Conservation (phyloP, 148 eudicot genomes). For the Rhododendron henanense region DNA sequence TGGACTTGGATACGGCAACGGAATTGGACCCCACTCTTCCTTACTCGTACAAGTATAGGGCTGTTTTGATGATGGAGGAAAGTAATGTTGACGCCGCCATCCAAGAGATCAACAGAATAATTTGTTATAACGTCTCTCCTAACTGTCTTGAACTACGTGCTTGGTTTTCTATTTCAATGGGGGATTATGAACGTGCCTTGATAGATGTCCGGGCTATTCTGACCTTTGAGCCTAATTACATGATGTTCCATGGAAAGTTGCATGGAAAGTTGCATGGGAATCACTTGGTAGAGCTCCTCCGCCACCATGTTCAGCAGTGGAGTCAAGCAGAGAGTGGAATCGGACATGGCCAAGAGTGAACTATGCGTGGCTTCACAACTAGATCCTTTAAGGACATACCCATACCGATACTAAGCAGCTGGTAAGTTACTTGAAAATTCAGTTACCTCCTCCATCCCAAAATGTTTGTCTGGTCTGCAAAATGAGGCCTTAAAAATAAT, state of each 20-base stretch:
- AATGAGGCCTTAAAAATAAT: no score
- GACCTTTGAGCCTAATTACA: conserved; percentile 63
- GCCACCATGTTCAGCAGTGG: conserved; percentile 60
- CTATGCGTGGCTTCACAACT: conserved; percentile 67
- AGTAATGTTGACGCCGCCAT: conserved; percentile 41
- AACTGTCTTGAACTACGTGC: conserved; percentile 88
- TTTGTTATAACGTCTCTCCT: conserved; percentile 72
- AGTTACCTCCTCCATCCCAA: no score
- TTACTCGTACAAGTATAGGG: conserved; percentile 73
- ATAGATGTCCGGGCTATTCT: conserved; percentile 65
- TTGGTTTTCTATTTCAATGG: conserved; percentile 58
- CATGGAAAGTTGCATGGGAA: conserved; percentile 62
- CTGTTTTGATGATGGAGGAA: conserved; percentile 54
- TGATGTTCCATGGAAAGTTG: no score
- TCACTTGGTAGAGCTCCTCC: conserved; percentile 59
- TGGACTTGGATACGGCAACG: conserved; percentile 65
- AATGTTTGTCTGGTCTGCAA: no score
- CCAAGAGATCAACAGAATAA: conserved; percentile 61
- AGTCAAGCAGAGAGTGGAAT: conserved; percentile 71
- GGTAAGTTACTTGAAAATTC: no score
- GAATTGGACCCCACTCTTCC: conserved; percentile 75
- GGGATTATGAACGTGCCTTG: conserved; percentile 77
- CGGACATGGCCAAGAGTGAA: conserved; percentile 81
- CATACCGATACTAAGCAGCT: no score
- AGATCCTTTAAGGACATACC: no score